Evolutionary conservation across 257 asterid genomes (phyloP), one percentile per base, ranked within the genome.

Genomic region (Penstemon newberryi): DNA sequence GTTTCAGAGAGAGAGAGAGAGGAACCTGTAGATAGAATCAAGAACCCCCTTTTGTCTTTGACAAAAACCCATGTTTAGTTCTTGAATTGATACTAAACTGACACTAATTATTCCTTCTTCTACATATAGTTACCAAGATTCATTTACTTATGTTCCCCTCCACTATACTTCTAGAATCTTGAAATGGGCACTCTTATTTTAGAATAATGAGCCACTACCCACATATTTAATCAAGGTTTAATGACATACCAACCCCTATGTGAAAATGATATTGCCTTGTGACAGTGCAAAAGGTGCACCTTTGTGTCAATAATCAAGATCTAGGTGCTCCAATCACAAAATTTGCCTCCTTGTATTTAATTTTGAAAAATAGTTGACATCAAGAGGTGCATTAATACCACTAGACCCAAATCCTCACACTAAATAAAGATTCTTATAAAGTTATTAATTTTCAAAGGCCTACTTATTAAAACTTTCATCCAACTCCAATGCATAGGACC

Each of bases 371-470:
- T 18, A 67, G 80, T 77, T 65, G 75, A 47, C 78, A 75, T 57
- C 75, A 58, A 39, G 49, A 43, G 74, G 65, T 61, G 75, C 76
- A 70, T 72, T 43, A 59, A 53, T 50, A 13, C 81, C 76, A 67
- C 74, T 49, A 41, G 47, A 9, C 43, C 63, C 36, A 50, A 40
- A 19, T 42, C 55, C 44, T 53, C 70, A 62, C n/a, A 40, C 46
- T 11, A 15, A 33, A 51, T 64, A 59, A 44, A 76, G 40, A 69
- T 68, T 57, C 59, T 45, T 63, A 13, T 50, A 42, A 45, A 38
- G 43, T 45, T 55, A 56, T 60, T 66, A 66, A 51, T 64, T 25
- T 25, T 51, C 13, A 60, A 70, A 63, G 9, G 47, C 56, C 62
- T 70, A 70, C 70, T 65, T 65, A 15, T 39, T n/a, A 4, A 11